A percentile compares a stretch with the other conserved stretches of the same genome.
These are phyloP conservation scores for Zoysia pacifica DNA, from an alignment of 176 grass and related monocot species.

Conservation along the genomic window DNA sequence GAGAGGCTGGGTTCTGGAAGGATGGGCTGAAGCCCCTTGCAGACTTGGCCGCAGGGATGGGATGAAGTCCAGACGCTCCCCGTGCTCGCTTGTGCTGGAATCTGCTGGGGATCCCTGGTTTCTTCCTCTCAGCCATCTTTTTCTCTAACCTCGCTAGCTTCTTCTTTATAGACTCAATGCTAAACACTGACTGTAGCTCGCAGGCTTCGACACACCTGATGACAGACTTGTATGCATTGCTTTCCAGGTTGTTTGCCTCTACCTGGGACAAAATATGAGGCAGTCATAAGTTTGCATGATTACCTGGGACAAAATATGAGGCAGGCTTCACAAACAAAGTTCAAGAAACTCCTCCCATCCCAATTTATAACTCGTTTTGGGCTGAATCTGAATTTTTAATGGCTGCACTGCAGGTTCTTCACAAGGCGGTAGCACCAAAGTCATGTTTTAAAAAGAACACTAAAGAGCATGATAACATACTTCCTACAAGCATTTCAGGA, in stretches of 20 bases:
- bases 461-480: background rate
- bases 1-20: slow-evolving; percentile 47
- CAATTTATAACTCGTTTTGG: too few species aligned
- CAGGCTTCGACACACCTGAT: slow-evolving; percentile 75
- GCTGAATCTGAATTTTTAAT: too few species aligned
- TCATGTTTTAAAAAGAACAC: background rate
- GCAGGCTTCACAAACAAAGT: background rate
- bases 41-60: slow-evolving; percentile 41
- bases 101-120: slow-evolving; percentile 28
- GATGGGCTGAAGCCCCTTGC: slow-evolving; percentile 43
- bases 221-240: slow-evolving; percentile 58
- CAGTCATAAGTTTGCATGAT: slow-evolving; percentile 1
- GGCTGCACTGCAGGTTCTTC: background rate
- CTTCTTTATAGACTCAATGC: slow-evolving; percentile 46
- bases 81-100: slow-evolving; percentile 50
- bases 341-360: background rate
- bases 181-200: slow-evolving; percentile 63
- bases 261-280: slow-evolving; percentile 37
- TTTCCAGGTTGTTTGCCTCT: slow-evolving; percentile 56
- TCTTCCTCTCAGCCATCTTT: slow-evolving; percentile 67
- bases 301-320: background rate
- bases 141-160: slow-evolving; percentile 57
- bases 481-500: background rate
- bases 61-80: slow-evolving; percentile 18
- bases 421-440: background rate